phyloP scores from a whole-genome alignment of 495 filamentous ascomycete species.

The Filosporella fistucella region DNA sequence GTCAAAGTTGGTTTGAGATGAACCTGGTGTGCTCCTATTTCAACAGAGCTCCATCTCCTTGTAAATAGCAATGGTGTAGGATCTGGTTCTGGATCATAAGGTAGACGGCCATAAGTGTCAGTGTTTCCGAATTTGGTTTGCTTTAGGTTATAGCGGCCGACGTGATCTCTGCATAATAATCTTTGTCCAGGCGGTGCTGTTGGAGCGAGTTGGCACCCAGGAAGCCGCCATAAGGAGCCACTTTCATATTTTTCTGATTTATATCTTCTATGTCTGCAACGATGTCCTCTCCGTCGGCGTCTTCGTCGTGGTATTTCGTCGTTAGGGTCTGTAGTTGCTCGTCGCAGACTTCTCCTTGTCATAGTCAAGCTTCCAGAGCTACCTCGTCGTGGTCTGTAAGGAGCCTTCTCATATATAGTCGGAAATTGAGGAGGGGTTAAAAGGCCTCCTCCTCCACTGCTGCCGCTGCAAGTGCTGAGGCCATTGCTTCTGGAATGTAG shows the following conservation, averaged over 20 bases:
- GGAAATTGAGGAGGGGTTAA: conserved; percentile 4
- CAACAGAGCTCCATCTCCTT: conserved; percentile 23
- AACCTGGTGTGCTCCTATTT: conserved; percentile 8
- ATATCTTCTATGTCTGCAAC: background rate
- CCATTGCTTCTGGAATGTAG: conserved; percentile 2
- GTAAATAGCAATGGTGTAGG: background rate
- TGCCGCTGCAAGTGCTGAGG: conserved; percentile 3
- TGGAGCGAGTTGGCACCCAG: conserved; percentile 7
- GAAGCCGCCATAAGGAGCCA: conserved; percentile 1
- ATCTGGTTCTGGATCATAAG: background rate
- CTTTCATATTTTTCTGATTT: conserved; percentile 2
- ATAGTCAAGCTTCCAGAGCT: conserved; percentile 14
- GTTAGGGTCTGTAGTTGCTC: conserved; percentile 7
- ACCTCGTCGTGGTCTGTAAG: conserved; percentile 5
- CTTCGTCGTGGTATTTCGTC: background rate
- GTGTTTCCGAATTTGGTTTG: background rate
- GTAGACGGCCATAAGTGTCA: background rate
- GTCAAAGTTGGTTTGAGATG: background rate
- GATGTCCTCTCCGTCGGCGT: background rate
- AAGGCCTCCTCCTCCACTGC: conserved; percentile 4
- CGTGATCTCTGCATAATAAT: conserved; percentile 3
- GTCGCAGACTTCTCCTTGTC: conserved; percentile 4
- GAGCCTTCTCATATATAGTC: conserved; percentile 7
- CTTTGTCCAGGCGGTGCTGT: conserved; percentile 4
- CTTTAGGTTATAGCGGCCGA: background rate